Percentiles rank a stretch among this genome's conserved stretches.
Conservation (phyloP, 1,284 basidiomycete genomes). For the Trametes pubescens region DNA sequence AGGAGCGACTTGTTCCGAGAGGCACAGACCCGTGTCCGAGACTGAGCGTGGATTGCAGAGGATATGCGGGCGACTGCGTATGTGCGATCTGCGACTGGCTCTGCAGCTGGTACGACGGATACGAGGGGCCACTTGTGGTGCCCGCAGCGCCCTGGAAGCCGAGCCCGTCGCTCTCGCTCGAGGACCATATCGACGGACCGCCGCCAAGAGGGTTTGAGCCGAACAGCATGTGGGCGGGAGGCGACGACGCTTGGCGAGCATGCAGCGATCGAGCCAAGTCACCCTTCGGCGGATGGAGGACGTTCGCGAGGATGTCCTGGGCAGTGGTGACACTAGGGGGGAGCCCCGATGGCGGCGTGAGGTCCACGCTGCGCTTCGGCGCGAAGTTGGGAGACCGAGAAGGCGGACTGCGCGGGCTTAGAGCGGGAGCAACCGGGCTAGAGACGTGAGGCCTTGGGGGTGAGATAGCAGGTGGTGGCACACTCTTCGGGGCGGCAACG, state of each 20-base stretch:
- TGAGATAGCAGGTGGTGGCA: slow-evolving; percentile 14
- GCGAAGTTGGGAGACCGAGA: slow-evolving; percentile 26
- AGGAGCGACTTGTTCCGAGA: slow-evolving; percentile 15
- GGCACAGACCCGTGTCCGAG: slow-evolving; percentile 14
- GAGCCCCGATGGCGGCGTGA: slow-evolving; percentile 20
- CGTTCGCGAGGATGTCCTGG: slow-evolving; percentile 66
- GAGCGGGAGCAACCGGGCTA: slow-evolving; percentile 18
- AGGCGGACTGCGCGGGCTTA: slow-evolving; percentile 26
- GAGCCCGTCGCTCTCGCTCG: slow-evolving; percentile 23
- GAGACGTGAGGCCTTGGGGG: slow-evolving; percentile 22
- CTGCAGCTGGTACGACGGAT: slow-evolving; percentile 16
- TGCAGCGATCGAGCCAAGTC: slow-evolving; percentile 33
- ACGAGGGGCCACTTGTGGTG: slow-evolving; percentile 16
- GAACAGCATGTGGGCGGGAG: slow-evolving; percentile 42
- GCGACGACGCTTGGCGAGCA: slow-evolving; percentile 40
- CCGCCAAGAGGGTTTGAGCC: slow-evolving; percentile 39
- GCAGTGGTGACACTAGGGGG: slow-evolving; percentile 57
- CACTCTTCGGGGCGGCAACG: slow-evolving; percentile 12
- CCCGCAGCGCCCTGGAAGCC: slow-evolving; percentile 26
- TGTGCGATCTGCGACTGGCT: slow-evolving; percentile 8
- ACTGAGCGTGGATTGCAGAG: slow-evolving; percentile 23
- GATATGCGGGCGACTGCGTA: slow-evolving; percentile 18
- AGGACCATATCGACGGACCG: slow-evolving; percentile 44
- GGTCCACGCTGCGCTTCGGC: slow-evolving; percentile 8
- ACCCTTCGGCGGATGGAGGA: slow-evolving; percentile 41